Conservation (phyloP, 106 monocot genomes). For the Allium fistulosum region DNA sequence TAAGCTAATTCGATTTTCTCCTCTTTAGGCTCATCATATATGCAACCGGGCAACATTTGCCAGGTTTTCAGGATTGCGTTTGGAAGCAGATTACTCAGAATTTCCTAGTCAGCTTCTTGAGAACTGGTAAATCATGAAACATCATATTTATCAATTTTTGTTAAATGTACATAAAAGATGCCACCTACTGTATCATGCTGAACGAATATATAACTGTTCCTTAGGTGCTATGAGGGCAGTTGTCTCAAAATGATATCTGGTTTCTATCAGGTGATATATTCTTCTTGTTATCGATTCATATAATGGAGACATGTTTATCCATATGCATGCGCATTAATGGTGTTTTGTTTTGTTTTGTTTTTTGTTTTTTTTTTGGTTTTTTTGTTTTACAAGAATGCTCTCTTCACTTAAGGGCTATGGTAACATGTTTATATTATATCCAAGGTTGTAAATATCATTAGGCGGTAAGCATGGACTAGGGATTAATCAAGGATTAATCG, state of each 20-base stretch:
- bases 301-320: no score
- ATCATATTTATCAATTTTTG: background rate
- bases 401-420: no score
- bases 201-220: background rate
- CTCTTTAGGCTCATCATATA: constrained; percentile 73
- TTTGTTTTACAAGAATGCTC: no score
- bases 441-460: no score
- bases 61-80: constrained; percentile 73
- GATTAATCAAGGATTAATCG: no score
- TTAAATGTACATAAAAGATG: constrained; percentile 1
- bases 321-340: no score
- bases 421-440: no score
- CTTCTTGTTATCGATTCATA: background rate
- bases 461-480: no score
- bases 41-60: constrained; percentile 81
- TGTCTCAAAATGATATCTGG: constrained; percentile 82
- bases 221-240: constrained; percentile 84
- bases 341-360: no score
- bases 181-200: background rate
- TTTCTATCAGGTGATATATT: constrained; percentile 60
- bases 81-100: constrained; percentile 82
- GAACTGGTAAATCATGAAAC: constrained; percentile 51
- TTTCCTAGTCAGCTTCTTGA: constrained; percentile 85
- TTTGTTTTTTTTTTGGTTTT: no score
- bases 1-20: background rate